Base-by-base conservation (phyloP, 106 monocot genomes). In the Triglochin maritima region DNA sequence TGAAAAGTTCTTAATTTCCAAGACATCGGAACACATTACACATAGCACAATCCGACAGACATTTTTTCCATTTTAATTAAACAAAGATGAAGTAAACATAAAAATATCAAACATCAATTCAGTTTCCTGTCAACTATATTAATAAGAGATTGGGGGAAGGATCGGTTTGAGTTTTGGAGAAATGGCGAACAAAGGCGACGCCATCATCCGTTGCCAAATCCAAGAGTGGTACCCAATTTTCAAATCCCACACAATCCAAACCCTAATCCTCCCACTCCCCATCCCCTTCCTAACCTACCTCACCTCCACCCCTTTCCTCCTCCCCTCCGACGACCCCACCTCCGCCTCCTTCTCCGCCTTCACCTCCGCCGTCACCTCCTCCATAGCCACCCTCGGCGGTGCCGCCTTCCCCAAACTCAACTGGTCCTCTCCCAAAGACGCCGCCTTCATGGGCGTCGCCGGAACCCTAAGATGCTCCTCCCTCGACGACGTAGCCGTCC, bases 361-460 rank as follows among this genome's bases (percentile, higher is more conserved):
- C 15, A 90, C 90, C 62, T 62, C 73, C 2, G 72, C 64, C 6
- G 79, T 95, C 8, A 71, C 71, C 55, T 63, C 29, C 42, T 83
- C 83, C 46, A 87, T 95, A 50, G 14, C 73, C 13, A 65, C 72
- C 48, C 83, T 95, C 0, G 95, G 95, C 6, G 90, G 95, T 65
- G 71, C 83, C 10, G 95, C 80, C 10, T 75, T 96, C 51, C 95
- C 95, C 56, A 96, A 96, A 79, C 85, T 96, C 43, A 96, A 96
- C 71, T 96, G 95, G 95, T 88, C 87, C 70, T 67, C 87, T 4
- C 95, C 95, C 9, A 96, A 85, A 59, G 90, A 96, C 67, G 95
- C 95, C 17, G 76, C 95, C 7, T 85, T 79, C 78, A 87, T 96
- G 59, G 70, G 79, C 51, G 15, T 81, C 46, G 72, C 81, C 10